Percentiles rank a stretch among this genome's conserved stretches.
These are phyloP conservation scores for Chondrus crispus DNA, from an alignment of 23 red algal genomes.

Conservation along the genomic window DNA sequence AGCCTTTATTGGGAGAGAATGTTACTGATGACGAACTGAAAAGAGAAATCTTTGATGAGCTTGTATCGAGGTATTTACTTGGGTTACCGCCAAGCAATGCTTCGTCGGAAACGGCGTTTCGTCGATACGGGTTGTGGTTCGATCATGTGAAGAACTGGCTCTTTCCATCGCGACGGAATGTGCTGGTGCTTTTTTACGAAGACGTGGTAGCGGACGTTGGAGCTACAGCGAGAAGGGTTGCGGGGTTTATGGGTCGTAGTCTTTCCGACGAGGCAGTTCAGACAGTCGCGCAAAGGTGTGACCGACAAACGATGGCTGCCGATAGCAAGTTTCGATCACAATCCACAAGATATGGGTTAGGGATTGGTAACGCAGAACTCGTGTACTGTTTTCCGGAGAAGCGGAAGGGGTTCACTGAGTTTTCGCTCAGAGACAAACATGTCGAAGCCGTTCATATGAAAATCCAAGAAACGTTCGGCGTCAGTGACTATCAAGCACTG, in stretches of 20 bases:
- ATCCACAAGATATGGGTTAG: neutral
- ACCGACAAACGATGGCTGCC: conserved; percentile 22
- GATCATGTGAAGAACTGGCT: neutral
- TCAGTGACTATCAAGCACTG: neutral
- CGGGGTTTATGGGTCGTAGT: neutral
- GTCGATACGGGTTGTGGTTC: neutral
- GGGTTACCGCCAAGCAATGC: too few species aligned
- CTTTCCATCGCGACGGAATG: neutral
- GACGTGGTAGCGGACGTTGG: conserved; percentile 33
- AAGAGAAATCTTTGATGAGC: neutral
- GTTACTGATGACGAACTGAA: neutral
- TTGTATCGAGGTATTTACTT: neutral
- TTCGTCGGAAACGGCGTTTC: neutral
- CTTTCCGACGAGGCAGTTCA: neutral
- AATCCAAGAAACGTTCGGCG: neutral
- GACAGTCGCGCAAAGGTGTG: conserved; percentile 16
- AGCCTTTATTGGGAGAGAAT: neutral
- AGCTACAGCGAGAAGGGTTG: neutral
- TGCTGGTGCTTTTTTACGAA: conserved; percentile 23
- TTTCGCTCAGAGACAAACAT: neutral
- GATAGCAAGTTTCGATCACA: neutral
- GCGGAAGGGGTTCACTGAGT: neutral
- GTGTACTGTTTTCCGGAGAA: neutral
- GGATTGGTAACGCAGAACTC: neutral
- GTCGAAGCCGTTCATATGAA: neutral